A percentile compares a stretch with the other conserved stretches of the same genome.
These are phyloP conservation scores for Coemansia sp. DNA, from an alignment of 192 early-diverging fungal genomes.

Conservation along the genomic window DNA sequence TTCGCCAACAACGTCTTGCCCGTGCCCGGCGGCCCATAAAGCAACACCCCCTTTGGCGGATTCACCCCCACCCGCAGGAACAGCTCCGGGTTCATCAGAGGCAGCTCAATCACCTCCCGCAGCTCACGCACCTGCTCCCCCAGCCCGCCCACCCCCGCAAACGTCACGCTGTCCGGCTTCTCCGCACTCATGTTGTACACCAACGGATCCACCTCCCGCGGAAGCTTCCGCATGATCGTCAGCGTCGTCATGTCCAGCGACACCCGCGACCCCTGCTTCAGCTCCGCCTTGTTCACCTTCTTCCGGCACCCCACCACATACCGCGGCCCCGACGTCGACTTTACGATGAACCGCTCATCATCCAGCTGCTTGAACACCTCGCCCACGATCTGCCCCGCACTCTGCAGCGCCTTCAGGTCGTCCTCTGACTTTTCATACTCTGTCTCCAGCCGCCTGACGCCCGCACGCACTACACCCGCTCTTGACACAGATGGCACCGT, in stretches of 20 bases:
- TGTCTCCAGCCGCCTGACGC: conserved; percentile 78
- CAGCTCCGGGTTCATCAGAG: conserved; percentile 97
- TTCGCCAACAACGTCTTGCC: conserved; percentile 97
- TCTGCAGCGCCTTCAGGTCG: conserved; percentile 96
- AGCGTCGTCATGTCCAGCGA: conserved; percentile 99
- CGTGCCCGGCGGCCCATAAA: conserved; percentile 96
- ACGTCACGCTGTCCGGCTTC: conserved; percentile 89
- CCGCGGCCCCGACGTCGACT: conserved; percentile 91
- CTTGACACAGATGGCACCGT: neutral
- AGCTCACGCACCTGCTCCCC: conserved; percentile 95
- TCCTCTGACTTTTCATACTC: conserved; percentile 95
- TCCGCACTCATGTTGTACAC: conserved; percentile 99
- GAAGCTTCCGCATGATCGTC: conserved; percentile 99
- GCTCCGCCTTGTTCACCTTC: conserved; percentile 88
- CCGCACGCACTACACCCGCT: conserved; percentile 60
- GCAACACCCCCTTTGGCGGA: conserved; percentile 95
- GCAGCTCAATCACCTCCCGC: conserved; percentile 97
- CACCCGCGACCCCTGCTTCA: conserved; percentile 97
- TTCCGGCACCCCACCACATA: conserved; percentile 97
- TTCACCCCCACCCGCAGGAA: conserved; percentile 97
- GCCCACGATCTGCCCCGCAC: conserved; percentile 98
- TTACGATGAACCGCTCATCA: conserved; percentile 96
- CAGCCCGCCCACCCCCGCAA: conserved; percentile 96
- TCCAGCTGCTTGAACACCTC: conserved; percentile 97
- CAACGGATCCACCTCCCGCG: conserved; percentile 96